phyloP scores from a whole-genome alignment of 208 protist genomes.

The Leishmania lainsoni region DNA sequence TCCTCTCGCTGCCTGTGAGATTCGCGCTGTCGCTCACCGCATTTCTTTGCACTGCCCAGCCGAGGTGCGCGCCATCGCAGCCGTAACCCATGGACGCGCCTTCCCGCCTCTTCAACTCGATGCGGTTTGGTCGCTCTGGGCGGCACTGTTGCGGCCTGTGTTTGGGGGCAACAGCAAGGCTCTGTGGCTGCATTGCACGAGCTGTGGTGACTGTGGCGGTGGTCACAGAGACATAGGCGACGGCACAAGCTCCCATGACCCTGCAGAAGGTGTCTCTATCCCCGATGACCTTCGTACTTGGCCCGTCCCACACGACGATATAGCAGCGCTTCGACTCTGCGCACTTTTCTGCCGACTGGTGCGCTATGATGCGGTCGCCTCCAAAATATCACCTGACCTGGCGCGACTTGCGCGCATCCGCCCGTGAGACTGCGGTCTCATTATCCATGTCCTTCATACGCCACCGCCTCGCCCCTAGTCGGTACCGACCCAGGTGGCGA shows the following conservation, averaged over 20 bases:
- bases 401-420: background rate
- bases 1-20: background rate
- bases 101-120: background rate
- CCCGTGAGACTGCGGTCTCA: background rate
- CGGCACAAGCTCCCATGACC: background rate
- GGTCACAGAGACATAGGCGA: background rate
- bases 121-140: conserved; percentile 26
- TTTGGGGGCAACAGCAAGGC: conserved; percentile 75
- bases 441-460: background rate
- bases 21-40: background rate
- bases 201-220: background rate
- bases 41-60: background rate
- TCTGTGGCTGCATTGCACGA: conserved; percentile 26
- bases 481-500: background rate
- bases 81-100: too few species aligned
- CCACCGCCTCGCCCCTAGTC: background rate
- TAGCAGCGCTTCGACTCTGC: conserved; percentile 37
- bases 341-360: conserved; percentile 52
- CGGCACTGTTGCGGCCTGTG: conserved; percentile 42
- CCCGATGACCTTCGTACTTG: conserved; percentile 6
- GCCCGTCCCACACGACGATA: background rate
- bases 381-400: conserved; percentile 54
- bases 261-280: background rate
- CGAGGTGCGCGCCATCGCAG: background rate
- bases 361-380: conserved; percentile 40